Evolutionary conservation across 164 flowering plant species (phyloP).

Genomic region (Nymphaea colorata): DNA sequence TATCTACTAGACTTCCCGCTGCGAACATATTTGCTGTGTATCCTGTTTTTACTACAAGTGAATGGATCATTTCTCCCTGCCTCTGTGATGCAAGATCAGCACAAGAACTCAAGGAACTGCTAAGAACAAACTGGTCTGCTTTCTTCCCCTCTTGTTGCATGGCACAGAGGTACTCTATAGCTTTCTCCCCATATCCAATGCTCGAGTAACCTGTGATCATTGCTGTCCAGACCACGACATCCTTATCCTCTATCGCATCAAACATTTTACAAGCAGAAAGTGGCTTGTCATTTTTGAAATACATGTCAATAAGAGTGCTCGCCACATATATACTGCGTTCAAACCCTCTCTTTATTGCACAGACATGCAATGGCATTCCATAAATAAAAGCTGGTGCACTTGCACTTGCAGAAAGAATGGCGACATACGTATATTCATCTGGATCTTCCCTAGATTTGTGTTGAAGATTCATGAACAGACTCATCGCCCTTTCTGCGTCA

Average conservation of each 20-base stretch:
- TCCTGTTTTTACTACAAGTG: constrained; percentile 50
- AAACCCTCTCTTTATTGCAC: constrained; percentile 37
- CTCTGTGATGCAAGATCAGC: constrained; percentile 61
- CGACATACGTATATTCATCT: constrained; percentile 72
- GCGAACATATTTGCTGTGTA: constrained; percentile 36
- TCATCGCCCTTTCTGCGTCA: constrained; percentile 46
- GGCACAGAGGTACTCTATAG: constrained; percentile 33
- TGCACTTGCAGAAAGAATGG: constrained; percentile 37
- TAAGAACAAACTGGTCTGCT: constrained; percentile 53
- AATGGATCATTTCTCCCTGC: constrained; percentile 76
- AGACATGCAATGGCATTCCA: constrained; percentile 70
- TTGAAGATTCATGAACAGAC: constrained; percentile 31
- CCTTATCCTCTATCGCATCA: constrained; percentile 30
- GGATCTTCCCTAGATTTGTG: constrained; percentile 25
- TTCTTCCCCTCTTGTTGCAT: constrained; percentile 48
- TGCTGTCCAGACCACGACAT: constrained; percentile 78
- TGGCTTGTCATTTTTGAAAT: constrained; percentile 40
- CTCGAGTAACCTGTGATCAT: constrained; percentile 64
- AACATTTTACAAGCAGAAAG: constrained; percentile 42
- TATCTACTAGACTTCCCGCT: constrained; percentile 64
- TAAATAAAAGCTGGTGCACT: constrained; percentile 19
- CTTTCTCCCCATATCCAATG: constrained; percentile 39
- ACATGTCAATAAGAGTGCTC: constrained; percentile 65
- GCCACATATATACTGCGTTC: constrained; percentile 43
- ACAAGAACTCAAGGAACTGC: constrained; percentile 64